Percentiles rank a stretch among this genome's conserved stretches.
These are phyloP conservation scores for Diaporthe sp. DNA, from an alignment of 2,329 filamentous ascomycete species.

Conservation along the genomic window DNA sequence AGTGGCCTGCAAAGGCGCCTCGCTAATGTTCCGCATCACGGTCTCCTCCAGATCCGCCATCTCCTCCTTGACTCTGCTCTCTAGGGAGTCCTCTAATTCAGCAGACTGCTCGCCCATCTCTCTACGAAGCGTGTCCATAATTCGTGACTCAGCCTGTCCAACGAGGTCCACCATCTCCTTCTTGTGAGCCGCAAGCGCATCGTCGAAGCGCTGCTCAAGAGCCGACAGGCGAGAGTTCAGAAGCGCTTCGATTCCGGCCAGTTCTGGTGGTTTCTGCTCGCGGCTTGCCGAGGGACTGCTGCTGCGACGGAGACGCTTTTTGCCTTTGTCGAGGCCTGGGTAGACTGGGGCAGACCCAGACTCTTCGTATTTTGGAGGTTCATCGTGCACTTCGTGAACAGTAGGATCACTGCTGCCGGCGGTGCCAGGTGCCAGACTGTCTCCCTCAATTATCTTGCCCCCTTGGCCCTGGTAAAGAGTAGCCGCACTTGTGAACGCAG, in stretches of 20 bases:
- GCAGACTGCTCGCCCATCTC: conserved; percentile 26
- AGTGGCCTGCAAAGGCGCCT: conserved; percentile 30
- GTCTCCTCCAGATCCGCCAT: conserved; percentile 32
- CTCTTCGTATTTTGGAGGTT: conserved; percentile 30
- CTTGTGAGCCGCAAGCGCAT: conserved; percentile 13
- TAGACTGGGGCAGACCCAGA: conserved; percentile 12
- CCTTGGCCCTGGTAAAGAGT: conserved; percentile 36
- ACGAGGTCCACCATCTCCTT: conserved; percentile 25
- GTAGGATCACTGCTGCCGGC: background rate
- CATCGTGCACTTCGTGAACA: conserved; percentile 7
- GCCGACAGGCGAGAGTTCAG: conserved; percentile 12
- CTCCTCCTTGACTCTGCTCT: conserved; percentile 12
- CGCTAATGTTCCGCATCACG: conserved; percentile 36
- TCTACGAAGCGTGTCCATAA: background rate
- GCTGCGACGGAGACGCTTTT: conserved; percentile 25
- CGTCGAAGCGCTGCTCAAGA: conserved; percentile 24
- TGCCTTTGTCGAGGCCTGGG: conserved; percentile 13
- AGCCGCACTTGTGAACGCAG: conserved; percentile 6
- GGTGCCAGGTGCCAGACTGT: background rate
- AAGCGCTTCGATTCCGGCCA: conserved; percentile 3
- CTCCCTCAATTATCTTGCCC: conserved; percentile 28
- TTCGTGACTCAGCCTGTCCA: conserved; percentile 12
- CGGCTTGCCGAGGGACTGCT: conserved; percentile 2
- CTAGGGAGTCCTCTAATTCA: conserved; percentile 1
- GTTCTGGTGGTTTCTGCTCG: background rate